A percentile compares a stretch with the other conserved stretches of the same genome.
Evolutionary conservation across 495 filamentous ascomycete species (phyloP).

Genomic region (Rusavskia elegans): DNA sequence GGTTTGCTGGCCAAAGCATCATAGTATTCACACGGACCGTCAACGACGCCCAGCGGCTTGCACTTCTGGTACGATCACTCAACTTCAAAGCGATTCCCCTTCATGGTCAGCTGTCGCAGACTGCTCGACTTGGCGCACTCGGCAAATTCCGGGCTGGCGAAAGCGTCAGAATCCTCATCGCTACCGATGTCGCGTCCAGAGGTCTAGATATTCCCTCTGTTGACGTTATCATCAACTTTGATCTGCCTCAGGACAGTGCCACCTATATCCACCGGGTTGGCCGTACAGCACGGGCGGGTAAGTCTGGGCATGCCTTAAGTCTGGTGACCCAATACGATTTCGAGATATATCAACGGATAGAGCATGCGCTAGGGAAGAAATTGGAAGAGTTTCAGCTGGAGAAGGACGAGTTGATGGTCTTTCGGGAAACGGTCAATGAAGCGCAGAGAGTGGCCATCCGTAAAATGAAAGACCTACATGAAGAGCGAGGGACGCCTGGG

Average conservation of each 20-base stretch:
- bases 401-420: constrained; percentile 79
- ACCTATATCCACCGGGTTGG: constrained; percentile 94
- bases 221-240: constrained; percentile 76
- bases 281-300: constrained; percentile 80
- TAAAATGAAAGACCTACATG: constrained; percentile 71
- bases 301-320: constrained; percentile 64
- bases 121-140: constrained; percentile 64
- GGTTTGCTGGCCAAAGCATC: constrained; percentile 55
- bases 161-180: constrained; percentile 71
- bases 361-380: constrained; percentile 64
- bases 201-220: constrained; percentile 92
- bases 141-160: constrained; percentile 64
- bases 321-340: constrained; percentile 86
- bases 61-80: constrained; percentile 64
- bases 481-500: constrained; percentile 54
- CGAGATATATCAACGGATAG: constrained; percentile 74
- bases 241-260: constrained; percentile 68
- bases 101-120: constrained; percentile 80
- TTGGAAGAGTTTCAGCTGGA: constrained; percentile 47
- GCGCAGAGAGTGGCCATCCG: constrained; percentile 68
- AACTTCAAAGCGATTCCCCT: constrained; percentile 79
- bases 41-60: constrained; percentile 70
- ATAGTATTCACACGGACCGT: constrained; percentile 94
- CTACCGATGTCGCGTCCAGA: constrained; percentile 86
- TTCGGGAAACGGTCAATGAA: constrained; percentile 63